A percentile compares a stretch with the other conserved stretches of the same genome.
These are phyloP conservation scores for Paramyrothecium roridum DNA, from an alignment of 2,329 filamentous ascomycete species.

Conservation along the genomic window DNA sequence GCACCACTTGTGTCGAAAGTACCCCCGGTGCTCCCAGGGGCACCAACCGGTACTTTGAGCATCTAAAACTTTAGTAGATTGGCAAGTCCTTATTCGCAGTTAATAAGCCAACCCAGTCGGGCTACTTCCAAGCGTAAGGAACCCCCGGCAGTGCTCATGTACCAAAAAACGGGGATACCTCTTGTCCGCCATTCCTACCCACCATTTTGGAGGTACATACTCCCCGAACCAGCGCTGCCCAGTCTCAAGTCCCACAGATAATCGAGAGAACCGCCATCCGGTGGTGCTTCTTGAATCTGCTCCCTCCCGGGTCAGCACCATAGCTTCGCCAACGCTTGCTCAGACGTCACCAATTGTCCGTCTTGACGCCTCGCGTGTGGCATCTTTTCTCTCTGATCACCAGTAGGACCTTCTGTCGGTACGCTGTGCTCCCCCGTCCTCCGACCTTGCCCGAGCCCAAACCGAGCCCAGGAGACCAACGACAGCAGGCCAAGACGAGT, in stretches of 20 bases:
- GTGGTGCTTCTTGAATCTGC: constrained; percentile 5
- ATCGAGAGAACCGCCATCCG: constrained; percentile 1
- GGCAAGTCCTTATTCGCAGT: background rate
- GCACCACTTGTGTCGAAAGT: too few species aligned
- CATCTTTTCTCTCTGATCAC: background rate
- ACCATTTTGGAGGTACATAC: background rate
- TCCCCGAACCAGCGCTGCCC: background rate
- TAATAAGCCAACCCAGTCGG: too few species aligned
- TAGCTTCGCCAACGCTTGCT: background rate
- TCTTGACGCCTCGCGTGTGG: background rate
- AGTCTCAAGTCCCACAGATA: background rate
- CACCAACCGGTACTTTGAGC: too few species aligned
- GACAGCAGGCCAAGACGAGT: background rate
- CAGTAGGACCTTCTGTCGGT: background rate
- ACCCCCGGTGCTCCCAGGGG: too few species aligned
- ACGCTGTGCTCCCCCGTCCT: background rate
- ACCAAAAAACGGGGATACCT: background rate
- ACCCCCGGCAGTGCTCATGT: background rate
- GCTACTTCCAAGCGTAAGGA: background rate
- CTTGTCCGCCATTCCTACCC: background rate
- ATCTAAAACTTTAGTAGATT: background rate
- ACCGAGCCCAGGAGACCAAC: background rate
- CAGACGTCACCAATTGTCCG: background rate
- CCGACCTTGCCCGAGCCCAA: background rate
- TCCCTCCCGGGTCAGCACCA: background rate